These are phyloP conservation scores for Sutorius australiensis DNA, from an alignment of 768 basidiomycete genomes.

Conservation along the genomic window DNA sequence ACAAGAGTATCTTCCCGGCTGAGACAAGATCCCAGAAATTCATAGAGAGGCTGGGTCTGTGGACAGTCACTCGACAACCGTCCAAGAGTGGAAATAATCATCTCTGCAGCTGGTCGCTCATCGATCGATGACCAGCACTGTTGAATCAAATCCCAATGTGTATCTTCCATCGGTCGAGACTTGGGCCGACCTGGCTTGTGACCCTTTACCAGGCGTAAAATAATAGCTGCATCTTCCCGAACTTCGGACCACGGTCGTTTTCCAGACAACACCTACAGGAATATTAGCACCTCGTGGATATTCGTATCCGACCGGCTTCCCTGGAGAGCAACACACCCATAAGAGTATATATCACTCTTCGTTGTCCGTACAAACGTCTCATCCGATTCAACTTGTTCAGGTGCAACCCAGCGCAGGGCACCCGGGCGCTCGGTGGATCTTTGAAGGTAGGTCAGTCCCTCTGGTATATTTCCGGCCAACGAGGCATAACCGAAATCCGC, in stretches of 20 bases:
- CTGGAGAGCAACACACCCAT: conserved; percentile 28
- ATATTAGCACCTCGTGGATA: neutral
- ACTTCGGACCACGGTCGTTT: conserved; percentile 7
- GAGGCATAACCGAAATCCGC: conserved; percentile 43
- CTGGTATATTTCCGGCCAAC: neutral
- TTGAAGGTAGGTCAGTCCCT: conserved; percentile 3
- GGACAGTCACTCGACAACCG: too few species aligned
- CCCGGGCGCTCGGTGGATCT: conserved; percentile 29
- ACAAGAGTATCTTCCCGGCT: too few species aligned
- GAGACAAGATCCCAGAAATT: too few species aligned
- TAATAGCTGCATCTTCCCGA: neutral
- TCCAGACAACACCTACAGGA: conserved; percentile 5
- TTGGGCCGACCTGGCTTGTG: neutral
- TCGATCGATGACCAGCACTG: too few species aligned
- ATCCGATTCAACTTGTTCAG: conserved; percentile 28
- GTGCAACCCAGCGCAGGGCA: conserved; percentile 43
- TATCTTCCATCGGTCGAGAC: too few species aligned
- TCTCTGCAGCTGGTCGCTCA: too few species aligned
- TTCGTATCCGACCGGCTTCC: conserved; percentile 38
- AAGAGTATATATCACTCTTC: conserved; percentile 11
- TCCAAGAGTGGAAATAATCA: too few species aligned
- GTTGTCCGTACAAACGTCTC: neutral
- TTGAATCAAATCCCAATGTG: too few species aligned
- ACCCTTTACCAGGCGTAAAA: conserved; percentile 6
- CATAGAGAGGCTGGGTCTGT: too few species aligned